Evolutionary conservation across 768 basidiomycete species (phyloP).

Genomic region (Lentinula raphanica): DNA sequence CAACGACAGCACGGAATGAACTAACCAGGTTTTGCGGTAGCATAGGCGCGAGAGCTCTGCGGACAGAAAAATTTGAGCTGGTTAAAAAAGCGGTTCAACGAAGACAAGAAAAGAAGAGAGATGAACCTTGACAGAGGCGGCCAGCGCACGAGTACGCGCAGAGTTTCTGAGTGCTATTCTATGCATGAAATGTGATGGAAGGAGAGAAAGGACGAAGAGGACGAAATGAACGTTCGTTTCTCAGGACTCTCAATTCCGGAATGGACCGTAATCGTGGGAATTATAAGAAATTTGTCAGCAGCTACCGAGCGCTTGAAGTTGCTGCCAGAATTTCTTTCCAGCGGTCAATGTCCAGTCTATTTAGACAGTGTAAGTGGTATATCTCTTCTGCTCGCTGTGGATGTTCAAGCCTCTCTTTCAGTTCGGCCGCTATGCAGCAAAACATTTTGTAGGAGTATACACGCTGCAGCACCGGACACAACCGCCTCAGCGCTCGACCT

Average conservation of each 20-base stretch:
- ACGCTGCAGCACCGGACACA: slow-evolving; percentile 28
- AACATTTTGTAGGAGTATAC: slow-evolving; percentile 16
- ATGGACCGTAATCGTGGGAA: background rate
- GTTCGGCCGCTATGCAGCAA: slow-evolving; percentile 2
- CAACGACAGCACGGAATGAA: slow-evolving; percentile 12
- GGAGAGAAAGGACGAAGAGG: slow-evolving; percentile 33
- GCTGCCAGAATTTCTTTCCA: background rate
- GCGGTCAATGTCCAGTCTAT: slow-evolving; percentile 6
- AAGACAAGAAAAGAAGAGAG: slow-evolving; percentile 19
- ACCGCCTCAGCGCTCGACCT: slow-evolving; percentile 67
- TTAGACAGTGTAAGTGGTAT: slow-evolving; percentile 4
- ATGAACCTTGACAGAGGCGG: slow-evolving; percentile 58
- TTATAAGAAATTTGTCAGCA: background rate
- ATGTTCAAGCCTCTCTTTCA: background rate
- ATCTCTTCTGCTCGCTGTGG: background rate
- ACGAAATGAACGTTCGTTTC: slow-evolving; percentile 31
- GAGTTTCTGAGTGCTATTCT: slow-evolving; percentile 83
- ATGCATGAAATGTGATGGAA: slow-evolving; percentile 59
- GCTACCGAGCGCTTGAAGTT: background rate
- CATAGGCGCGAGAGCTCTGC: slow-evolving; percentile 76
- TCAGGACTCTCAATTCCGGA: slow-evolving; percentile 20
- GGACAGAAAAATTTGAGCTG: slow-evolving; percentile 29
- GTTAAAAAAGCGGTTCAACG: slow-evolving; percentile 11
- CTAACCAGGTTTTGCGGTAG: slow-evolving; percentile 93
- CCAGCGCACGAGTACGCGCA: slow-evolving; percentile 71